Base-by-base conservation (phyloP, 169 alveolate species). In the Theileria sp. region DNA sequence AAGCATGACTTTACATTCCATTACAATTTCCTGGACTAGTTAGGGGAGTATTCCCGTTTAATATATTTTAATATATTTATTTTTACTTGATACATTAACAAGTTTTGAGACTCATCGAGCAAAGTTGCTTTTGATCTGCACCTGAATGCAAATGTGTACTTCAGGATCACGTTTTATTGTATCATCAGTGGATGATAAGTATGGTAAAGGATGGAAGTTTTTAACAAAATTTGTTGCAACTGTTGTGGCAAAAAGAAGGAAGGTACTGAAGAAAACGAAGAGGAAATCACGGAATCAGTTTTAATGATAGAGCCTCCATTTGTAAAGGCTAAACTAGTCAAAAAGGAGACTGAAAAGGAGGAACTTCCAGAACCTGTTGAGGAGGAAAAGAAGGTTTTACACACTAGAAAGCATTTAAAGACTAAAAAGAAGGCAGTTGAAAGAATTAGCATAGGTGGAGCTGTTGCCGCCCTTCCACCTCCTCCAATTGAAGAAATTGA, bases 381-480 rank as follows among this genome's bases (percentile, higher is more conserved):
- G 19, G 78, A 34, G 44, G 74, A 34, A 19, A 71, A 58, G 13
- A 28, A 25, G 15, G 28, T 13, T 5, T 56, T 76, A 17, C 62
- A 9, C 9, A 67, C 32, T 5, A 75, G 30, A 36, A 77, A 77
- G 62, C 81, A 67, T 15, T 76, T 75, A 1, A 83, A 75, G 66
- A 49, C 64, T 28, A 83, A 83, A 60, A 28, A 79, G 19, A 74
- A 60, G 23, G 77, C 21, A 13, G 25, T 73, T 23, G 62, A 60
- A 23, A 65, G 62, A 23, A 79, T 85, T 28, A 30, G 32, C 17
- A 60, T 78, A 10, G 73, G 79, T 17, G 91, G 91, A 56, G 91
- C 91, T 12, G 91, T 56, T 49, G 91, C 87, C 19, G 91, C 91
- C 9, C 64, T 79, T 7, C 91, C 91, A 3, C 91, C 91, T 2